phyloP scores from a whole-genome alignment of 192 early-diverging fungal genomes.

The Coemansia pectinata region DNA sequence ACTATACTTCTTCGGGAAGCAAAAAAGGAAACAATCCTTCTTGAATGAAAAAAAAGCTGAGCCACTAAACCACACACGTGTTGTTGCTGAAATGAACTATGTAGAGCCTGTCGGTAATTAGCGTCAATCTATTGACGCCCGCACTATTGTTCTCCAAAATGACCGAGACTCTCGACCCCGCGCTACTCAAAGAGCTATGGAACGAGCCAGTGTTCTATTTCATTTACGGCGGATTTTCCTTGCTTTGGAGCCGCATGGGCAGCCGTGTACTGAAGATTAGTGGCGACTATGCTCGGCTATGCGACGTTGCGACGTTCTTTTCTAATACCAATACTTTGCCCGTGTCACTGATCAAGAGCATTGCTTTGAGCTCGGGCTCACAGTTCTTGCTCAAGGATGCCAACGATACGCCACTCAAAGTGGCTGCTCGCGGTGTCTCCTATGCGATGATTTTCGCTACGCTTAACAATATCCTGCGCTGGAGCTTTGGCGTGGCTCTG shows the following conservation, averaged over 20 bases:
- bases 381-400: conserved; percentile 50
- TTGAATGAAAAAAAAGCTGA: neutral
- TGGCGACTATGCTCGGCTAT: conserved; percentile 61
- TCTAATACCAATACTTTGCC: conserved; percentile 75
- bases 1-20: neutral
- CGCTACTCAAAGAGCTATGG: conserved; percentile 68
- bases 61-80: conserved; percentile 3
- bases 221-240: conserved; percentile 48
- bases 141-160: conserved; percentile 76
- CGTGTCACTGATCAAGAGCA: conserved; percentile 68
- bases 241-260: conserved; percentile 48
- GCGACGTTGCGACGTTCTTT: conserved; percentile 66
- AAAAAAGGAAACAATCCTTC: neutral
- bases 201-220: conserved; percentile 65
- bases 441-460: conserved; percentile 80
- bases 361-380: conserved; percentile 52
- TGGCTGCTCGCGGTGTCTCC: conserved; percentile 64
- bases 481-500: conserved; percentile 73
- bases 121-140: conserved; percentile 74
- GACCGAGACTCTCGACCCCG: conserved; percentile 64
- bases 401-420: conserved; percentile 49
- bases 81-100: conserved; percentile 1
- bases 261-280: conserved; percentile 42
- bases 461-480: conserved; percentile 75
- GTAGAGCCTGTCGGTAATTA: conserved; percentile 59